These are phyloP conservation scores for Exophiala mesophila DNA, from an alignment of 2,329 filamentous ascomycete species.

Conservation along the genomic window DNA sequence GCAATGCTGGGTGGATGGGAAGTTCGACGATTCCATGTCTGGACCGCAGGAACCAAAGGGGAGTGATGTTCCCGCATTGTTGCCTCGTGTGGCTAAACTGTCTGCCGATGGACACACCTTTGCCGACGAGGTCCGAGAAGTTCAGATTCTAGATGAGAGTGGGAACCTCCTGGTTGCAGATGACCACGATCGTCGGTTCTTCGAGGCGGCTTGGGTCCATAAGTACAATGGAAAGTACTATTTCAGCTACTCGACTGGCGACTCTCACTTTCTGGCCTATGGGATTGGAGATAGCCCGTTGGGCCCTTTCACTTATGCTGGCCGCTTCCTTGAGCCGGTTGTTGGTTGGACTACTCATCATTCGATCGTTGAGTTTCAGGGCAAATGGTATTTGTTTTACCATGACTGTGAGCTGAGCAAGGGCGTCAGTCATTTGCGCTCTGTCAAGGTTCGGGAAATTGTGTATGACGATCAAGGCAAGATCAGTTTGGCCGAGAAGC, in stretches of 20 bases:
- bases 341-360: constrained; percentile 79
- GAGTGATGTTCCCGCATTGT: constrained; percentile 53
- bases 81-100: constrained; percentile 62
- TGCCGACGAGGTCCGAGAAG: constrained; percentile 50
- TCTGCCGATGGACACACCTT: constrained; percentile 63
- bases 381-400: constrained; percentile 69
- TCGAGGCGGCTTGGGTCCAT: constrained; percentile 77
- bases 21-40: constrained; percentile 53
- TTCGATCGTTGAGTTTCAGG: constrained; percentile 68
- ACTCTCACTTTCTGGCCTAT: constrained; percentile 70
- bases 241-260: constrained; percentile 73
- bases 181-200: constrained; percentile 71
- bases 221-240: constrained; percentile 66
- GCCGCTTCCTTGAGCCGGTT: constrained; percentile 69
- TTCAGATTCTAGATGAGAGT: constrained; percentile 59
- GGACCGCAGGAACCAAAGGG: constrained; percentile 58
- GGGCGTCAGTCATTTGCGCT: constrained; percentile 66
- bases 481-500: constrained; percentile 17
- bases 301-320: constrained; percentile 69
- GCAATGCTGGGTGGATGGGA: constrained; percentile 57
- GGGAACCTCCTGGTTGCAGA: constrained; percentile 57
- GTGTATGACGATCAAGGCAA: constrained; percentile 18
- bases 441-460: constrained; percentile 70
- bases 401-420: constrained; percentile 67
- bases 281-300: constrained; percentile 60